Conservation (phyloP, 306 rosid genomes). For the Corylus americana region DNA sequence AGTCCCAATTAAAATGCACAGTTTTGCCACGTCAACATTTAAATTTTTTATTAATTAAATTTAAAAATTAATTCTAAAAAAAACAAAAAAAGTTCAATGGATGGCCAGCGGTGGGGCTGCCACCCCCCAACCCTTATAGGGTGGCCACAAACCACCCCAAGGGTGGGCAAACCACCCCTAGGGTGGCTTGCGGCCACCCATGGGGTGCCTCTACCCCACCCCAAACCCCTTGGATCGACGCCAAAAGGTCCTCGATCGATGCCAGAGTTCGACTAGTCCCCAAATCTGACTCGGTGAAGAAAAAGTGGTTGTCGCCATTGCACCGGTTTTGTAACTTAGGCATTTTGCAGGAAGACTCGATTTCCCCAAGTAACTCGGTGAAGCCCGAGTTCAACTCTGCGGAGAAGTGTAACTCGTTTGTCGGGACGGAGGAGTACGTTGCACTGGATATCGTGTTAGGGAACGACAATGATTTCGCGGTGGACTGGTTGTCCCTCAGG, state of each 20-base stretch:
- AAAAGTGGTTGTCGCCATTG: conserved; percentile 31
- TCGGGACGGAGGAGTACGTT: conserved; percentile 95
- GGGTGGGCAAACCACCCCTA: no score
- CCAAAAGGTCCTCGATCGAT: conserved; percentile 37
- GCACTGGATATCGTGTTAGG: conserved; percentile 83
- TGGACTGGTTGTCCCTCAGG: conserved; percentile 96
- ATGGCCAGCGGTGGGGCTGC: no score
- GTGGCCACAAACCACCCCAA: no score
- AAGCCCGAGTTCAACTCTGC: conserved; percentile 42
- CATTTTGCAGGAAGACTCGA: conserved; percentile 24
- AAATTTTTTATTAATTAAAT: no score
- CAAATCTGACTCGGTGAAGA: conserved; percentile 8
- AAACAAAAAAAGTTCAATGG: no score
- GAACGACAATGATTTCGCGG: conserved; percentile 67
- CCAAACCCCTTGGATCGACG: not conserved
- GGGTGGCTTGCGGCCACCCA: no score
- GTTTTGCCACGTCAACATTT: no score
- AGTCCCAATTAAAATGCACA: no score
- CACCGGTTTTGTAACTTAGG: conserved; percentile 41
- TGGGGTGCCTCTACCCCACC: no score
- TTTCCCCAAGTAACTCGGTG: not conserved
- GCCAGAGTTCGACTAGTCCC: conserved; percentile 33
- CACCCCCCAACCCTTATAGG: no score
- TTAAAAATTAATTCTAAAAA: no score
- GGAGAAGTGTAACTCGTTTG: conserved; percentile 85